These are phyloP conservation scores for Hemisphaericaspora subhashii DNA, from an alignment of 1,139 yeast species.

Conservation along the genomic window DNA sequence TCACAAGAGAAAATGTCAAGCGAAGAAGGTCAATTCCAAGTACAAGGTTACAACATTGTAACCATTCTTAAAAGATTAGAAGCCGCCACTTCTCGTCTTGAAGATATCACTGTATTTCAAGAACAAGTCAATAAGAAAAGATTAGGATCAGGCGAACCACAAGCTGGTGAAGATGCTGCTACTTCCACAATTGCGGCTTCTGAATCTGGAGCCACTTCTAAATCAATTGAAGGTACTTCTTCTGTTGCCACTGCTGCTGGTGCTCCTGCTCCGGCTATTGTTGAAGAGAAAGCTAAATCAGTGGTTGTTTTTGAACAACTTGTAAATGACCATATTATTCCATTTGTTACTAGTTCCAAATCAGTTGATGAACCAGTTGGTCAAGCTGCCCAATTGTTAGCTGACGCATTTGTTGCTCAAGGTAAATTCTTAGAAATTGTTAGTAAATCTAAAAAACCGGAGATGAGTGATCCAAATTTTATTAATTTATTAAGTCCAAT, in stretches of 20 bases:
- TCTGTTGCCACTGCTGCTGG: slow-evolving; percentile 17
- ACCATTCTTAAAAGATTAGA: slow-evolving; percentile 83
- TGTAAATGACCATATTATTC: slow-evolving; percentile 52
- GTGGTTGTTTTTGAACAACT: slow-evolving; percentile 56
- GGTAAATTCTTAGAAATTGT: slow-evolving; percentile 60
- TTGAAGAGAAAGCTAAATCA: slow-evolving; percentile 39
- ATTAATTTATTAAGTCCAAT: slow-evolving; percentile 66
- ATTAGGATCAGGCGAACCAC: slow-evolving; percentile 14
- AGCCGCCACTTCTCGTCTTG: slow-evolving; percentile 91
- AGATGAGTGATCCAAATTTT: slow-evolving; percentile 51
- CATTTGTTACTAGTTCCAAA: slow-evolving; percentile 59
- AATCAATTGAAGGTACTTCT: slow-evolving; percentile 10
- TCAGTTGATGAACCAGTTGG: slow-evolving; percentile 64
- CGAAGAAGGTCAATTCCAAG: slow-evolving; percentile 58
- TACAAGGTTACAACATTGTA: slow-evolving; percentile 79
- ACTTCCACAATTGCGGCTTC: not conserved
- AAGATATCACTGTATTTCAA: slow-evolving; percentile 82
- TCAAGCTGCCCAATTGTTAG: slow-evolving; percentile 57
- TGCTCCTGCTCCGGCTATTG: slow-evolving; percentile 17
- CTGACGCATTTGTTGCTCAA: slow-evolving; percentile 62
- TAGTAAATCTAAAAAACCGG: slow-evolving; percentile 64
- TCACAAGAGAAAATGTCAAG: slow-evolving; percentile 25
- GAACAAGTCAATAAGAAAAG: slow-evolving; percentile 41
- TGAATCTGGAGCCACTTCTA: slow-evolving; percentile 4
- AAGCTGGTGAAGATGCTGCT: slow-evolving; percentile 8